These are phyloP conservation scores for Neofusicoccum cordaticola DNA, from an alignment of 2,329 filamentous ascomycete genomes.

Conservation along the genomic window DNA sequence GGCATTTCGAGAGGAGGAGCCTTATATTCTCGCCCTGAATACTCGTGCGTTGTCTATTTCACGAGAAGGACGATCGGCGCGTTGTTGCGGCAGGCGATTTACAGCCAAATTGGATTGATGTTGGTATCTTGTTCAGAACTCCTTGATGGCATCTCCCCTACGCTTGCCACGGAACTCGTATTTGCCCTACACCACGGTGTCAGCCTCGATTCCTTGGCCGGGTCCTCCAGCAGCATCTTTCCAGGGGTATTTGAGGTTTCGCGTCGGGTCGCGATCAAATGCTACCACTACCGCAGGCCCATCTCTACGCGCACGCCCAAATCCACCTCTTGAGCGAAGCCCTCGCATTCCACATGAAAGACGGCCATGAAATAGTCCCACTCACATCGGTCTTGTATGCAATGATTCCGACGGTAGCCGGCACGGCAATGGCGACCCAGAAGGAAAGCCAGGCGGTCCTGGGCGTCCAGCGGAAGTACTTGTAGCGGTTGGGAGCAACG, in stretches of 20 bases:
- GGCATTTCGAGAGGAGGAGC: background rate
- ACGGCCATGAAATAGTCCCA: conserved; percentile 24
- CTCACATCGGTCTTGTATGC: conserved; percentile 85
- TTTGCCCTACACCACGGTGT: conserved; percentile 65
- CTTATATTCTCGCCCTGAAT: background rate
- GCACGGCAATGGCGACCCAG: conserved; percentile 72
- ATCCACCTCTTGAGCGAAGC: too few species aligned
- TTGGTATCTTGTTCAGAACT: conserved; percentile 57
- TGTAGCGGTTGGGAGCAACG: conserved; percentile 80
- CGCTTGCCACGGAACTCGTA: conserved; percentile 83
- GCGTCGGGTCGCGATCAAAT: background rate
- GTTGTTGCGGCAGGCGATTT: background rate
- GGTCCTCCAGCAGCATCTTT: conserved; percentile 21
- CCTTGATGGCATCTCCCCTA: conserved; percentile 76
- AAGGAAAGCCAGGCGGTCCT: conserved; percentile 78
- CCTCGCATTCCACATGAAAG: too few species aligned
- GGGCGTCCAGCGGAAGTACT: conserved; percentile 92
- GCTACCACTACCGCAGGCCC: background rate
- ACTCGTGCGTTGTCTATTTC: background rate
- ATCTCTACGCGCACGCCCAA: too few species aligned
- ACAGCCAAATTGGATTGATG: background rate
- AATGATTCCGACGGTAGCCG: conserved; percentile 65
- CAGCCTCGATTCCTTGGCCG: background rate
- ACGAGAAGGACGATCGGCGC: background rate
- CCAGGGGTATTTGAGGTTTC: background rate